phyloP scores from a whole-genome alignment of 805 yeast genomes.

The Kockiozyma suomiensis region DNA sequence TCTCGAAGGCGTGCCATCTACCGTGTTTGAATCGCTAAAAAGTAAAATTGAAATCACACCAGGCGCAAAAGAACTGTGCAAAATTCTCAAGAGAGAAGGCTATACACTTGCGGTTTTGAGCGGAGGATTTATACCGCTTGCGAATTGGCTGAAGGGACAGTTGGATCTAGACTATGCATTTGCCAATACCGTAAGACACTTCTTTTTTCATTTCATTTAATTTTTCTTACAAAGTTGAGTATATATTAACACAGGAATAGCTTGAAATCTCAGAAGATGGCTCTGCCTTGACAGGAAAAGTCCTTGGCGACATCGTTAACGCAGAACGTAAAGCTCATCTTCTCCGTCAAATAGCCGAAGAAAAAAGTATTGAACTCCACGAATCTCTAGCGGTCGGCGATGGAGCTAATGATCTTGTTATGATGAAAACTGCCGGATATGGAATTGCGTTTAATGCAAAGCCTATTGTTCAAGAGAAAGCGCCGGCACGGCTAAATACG shows the following conservation, averaged over 20 bases:
- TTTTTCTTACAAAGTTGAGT: neutral
- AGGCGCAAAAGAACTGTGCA: constrained; percentile 77
- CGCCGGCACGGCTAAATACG: constrained; percentile 81
- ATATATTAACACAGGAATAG: neutral
- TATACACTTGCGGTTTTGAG: constrained; percentile 81
- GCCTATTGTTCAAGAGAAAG: constrained; percentile 79
- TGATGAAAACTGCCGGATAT: constrained; percentile 90
- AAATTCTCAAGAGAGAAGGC: constrained; percentile 61
- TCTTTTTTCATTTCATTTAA: no score
- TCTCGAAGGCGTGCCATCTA: constrained; percentile 78
- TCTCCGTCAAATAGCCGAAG: constrained; percentile 60
- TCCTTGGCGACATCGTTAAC: constrained; percentile 81
- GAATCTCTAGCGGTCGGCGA: constrained; percentile 43
- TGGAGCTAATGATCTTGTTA: constrained; percentile 92
- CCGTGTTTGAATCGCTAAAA: constrained; percentile 79
- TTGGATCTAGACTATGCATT: constrained; percentile 82
- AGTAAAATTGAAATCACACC: constrained; percentile 71
- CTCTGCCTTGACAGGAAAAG: constrained; percentile 67
- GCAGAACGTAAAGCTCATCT: constrained; percentile 80
- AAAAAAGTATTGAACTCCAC: constrained; percentile 54
- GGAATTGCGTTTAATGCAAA: constrained; percentile 98
- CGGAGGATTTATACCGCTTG: constrained; percentile 93
- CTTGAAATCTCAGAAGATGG: constrained; percentile 49
- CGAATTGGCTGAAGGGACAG: constrained; percentile 66
- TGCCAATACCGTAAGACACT: constrained; percentile 66